Evolutionary conservation across 1,284 basidiomycete species (phyloP).

Genomic region (Leucocoprinus gongylophorus): DNA sequence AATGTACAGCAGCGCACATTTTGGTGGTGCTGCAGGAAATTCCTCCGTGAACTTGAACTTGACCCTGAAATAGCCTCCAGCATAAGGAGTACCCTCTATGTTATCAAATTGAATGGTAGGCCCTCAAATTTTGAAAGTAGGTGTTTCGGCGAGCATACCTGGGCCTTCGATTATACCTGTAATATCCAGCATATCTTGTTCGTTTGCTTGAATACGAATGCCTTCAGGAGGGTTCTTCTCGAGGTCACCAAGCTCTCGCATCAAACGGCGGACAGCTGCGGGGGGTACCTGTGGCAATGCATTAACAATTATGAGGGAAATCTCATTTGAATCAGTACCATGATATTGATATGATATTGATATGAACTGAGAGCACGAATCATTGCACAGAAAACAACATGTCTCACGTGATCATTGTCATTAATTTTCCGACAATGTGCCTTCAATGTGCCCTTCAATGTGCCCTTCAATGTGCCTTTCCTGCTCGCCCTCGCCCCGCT

Average conservation of each 20-base stretch:
- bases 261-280: conserved; percentile 32
- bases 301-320: background rate
- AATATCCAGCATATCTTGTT: conserved; percentile 80
- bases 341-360: conserved; percentile 5
- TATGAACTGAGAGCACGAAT: background rate
- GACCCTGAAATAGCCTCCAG: conserved; percentile 85
- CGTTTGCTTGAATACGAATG: conserved; percentile 75
- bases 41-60: conserved; percentile 85
- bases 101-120: conserved; percentile 23
- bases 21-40: conserved; percentile 86
- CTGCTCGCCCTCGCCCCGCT: background rate
- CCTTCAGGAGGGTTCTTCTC: conserved; percentile 80
- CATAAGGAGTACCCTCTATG: conserved; percentile 83
- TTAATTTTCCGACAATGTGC: too few relatives aligned
- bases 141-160: conserved; percentile 39
- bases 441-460: background rate
- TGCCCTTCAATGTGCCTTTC: background rate
- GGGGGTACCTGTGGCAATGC: conserved; percentile 1
- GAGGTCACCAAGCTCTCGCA: conserved; percentile 77
- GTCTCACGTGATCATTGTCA: conserved; percentile 10
- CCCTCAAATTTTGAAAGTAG: conserved; percentile 10
- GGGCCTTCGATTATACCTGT: conserved; percentile 76
- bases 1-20: conserved; percentile 55
- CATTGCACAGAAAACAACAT: background rate
- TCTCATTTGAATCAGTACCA: background rate